Evolutionary conservation across 805 yeast genomes (phyloP), one percentile per base, ranked within the genome.

Genomic region (Wickerhamia fluorescens): DNA sequence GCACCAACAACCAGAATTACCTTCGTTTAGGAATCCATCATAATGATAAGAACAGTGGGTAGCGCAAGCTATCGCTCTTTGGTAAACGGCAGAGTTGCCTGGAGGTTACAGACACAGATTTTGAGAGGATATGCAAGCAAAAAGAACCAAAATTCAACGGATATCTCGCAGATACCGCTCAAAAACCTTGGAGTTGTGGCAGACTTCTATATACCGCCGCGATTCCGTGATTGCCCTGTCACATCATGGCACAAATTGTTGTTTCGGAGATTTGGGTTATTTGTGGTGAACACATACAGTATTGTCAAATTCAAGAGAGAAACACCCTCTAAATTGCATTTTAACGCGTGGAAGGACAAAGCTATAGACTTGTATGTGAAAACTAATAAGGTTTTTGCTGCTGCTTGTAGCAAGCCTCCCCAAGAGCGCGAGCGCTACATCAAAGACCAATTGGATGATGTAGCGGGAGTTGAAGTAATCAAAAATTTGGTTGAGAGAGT

Each of bases 291-390:
- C 51, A 76, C 87, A 24, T 66, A 66, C 30, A 67, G 63, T 35
- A 62, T 69, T 4, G 66, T 62, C 31, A 64, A 64, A 38, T 71
- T 56, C 44, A 68, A 60, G 52, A 47, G 53, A 24, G 70, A 63
- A 28, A 58, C 67, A 20, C 53, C 54, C 21, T 48, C 56, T 35
- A 55, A 53, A 16, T 72, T 75, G 21, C 49, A 70, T 33, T 80
- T 75, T 53, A 84, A 88, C 18, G 71, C 76, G 35, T 88, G 95
- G 95, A 84, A 83, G 53, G 89, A 86, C 54, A 69, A 68, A 17
- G 94, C 94, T 6, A 75, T 88, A 42, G 85, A 85, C 42, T 65
- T 64, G 28, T 87, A 76, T 52, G 81, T 80, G 16, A 72, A 73
- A 33, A 79, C 84, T n/a, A 86, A 88, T 57, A 75, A 77, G 45